Conservation (phyloP, 495 filamentous ascomycete genomes). For the Aspergillus biplanus region DNA sequence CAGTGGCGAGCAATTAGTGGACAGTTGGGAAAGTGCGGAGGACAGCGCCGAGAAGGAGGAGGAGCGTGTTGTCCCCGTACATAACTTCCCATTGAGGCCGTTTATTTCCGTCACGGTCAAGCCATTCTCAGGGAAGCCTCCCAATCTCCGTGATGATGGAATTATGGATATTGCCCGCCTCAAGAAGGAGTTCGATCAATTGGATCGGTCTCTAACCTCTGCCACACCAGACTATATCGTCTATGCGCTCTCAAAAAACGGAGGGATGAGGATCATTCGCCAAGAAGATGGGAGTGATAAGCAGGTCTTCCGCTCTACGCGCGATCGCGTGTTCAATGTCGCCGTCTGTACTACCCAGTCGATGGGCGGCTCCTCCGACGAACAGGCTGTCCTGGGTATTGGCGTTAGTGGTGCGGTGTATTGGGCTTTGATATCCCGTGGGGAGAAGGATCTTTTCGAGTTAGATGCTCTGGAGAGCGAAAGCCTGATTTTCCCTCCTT, state of each 20-base stretch:
- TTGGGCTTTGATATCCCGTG: conserved; percentile 77
- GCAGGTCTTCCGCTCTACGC: conserved; percentile 82
- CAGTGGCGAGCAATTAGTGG: conserved; percentile 58
- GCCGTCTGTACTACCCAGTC: conserved; percentile 67
- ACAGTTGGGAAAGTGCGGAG: conserved; percentile 83
- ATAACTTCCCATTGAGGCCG: conserved; percentile 94
- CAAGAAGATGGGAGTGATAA: conserved; percentile 91
- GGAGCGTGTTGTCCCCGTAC: conserved; percentile 70
- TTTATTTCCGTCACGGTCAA: conserved; percentile 78
- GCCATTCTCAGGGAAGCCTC: conserved; percentile 40
- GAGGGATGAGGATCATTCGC: conserved; percentile 87
- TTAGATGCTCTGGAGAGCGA: conserved; percentile 72
- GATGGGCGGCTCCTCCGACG: conserved; percentile 43
- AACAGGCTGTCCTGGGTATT: conserved; percentile 85
- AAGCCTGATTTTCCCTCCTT: conserved; percentile 81
- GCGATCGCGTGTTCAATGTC: conserved; percentile 94
- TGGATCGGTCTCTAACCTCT: conserved; percentile 88
- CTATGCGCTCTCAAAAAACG: conserved; percentile 89
- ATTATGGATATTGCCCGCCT: conserved; percentile 88
- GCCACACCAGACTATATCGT: conserved; percentile 91
- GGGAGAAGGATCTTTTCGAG: conserved; percentile 73
- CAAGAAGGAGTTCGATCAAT: conserved; percentile 97
- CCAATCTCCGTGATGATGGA: conserved; percentile 67
- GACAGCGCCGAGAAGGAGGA: conserved; percentile 71
- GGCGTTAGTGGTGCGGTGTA: conserved; percentile 93